Evolutionary conservation across 768 basidiomycete species (phyloP), one percentile per base, ranked within the genome.

Genomic region (Coprinopsis cinerea): DNA sequence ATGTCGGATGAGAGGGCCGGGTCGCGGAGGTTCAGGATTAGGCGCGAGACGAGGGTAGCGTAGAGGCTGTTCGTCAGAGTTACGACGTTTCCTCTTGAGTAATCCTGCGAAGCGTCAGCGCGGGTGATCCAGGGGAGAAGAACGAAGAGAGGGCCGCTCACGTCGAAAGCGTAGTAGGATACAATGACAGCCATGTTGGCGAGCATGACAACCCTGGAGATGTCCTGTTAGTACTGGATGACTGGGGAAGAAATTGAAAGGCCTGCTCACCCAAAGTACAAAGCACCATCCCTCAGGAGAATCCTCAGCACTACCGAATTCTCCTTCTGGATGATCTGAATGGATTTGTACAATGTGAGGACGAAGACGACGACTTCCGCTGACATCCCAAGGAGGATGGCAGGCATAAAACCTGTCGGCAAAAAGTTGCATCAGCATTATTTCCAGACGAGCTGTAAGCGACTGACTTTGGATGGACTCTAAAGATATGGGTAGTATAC

Each of bases 301-400:
- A 70, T 48, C 28, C 56, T 44, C 28, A 71, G 39, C 24, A 75
- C 54, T 14, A 36, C 20, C 6, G 37, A 34, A 28, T 47, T 47
- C 18, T 55, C 53, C 24, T 54, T 49, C 6, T 58, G 58, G 26
- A 52, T 58, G 32, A 58, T 54, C 20, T 52, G 51, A 26, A 71
- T 50, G 2, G 71, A 68, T 46, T 70, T 69, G 44, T 61, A 66
- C 6, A 73, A 28, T 1, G 73, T 76, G 61, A 76, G 63, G 23
- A 42, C 47, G 47, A 75, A 73, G 0, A 76, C 67, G 14, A 69
- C 47, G n/a, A 68, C 44, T 53, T 76, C 75, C 48, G 73, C 71
- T 5, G 63, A 42, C 13, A 73, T 42, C 17, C 32, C 51, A 3
- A 34, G 27, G 36, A 52, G 40, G 18, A 52, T 52, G 13, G 44